These are phyloP conservation scores for Monosporozyma servazzii DNA, from an alignment of 805 yeast species.

Conservation along the genomic window DNA sequence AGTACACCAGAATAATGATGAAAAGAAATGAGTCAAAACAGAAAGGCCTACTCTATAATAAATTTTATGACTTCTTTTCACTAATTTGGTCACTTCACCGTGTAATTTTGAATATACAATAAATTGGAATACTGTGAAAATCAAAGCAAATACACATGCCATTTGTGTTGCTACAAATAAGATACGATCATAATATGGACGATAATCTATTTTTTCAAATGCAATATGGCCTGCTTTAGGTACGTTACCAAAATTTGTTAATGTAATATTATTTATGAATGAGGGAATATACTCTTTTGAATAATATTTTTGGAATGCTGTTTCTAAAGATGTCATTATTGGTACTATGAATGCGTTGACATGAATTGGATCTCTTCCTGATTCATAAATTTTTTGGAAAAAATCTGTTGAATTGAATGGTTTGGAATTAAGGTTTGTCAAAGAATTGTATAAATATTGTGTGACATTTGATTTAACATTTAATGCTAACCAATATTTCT, in stretches of 20 bases:
- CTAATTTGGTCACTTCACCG: constrained; percentile 36
- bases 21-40: constrained; percentile 42
- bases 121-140: constrained; percentile 64
- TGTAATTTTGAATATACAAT: constrained; percentile 49
- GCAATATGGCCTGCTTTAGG: constrained; percentile 25
- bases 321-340: constrained; percentile 31
- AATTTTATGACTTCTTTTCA: constrained; percentile 39
- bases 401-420: constrained; percentile 16
- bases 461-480: constrained; percentile 44
- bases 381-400: constrained; percentile 42
- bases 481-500: constrained; percentile 55
- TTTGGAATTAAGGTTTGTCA: constrained; percentile 10
- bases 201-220: constrained; percentile 35
- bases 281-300: constrained; percentile 6
- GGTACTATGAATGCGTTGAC: constrained; percentile 40
- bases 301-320: constrained; percentile 4
- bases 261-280: constrained; percentile 13
- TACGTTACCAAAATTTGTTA: constrained; percentile 3
- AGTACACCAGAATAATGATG: constrained; percentile 50
- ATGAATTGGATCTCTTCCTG: constrained; percentile 52
- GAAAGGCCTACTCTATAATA: constrained; percentile 43
- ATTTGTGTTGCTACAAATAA: constrained; percentile 61
- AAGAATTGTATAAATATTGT: constrained; percentile 18
- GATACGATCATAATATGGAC: constrained; percentile 43
- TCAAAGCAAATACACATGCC: constrained; percentile 63